Evolutionary conservation across 257 asterid species (phyloP).

Genomic region (Solanum corneliomulleri): DNA sequence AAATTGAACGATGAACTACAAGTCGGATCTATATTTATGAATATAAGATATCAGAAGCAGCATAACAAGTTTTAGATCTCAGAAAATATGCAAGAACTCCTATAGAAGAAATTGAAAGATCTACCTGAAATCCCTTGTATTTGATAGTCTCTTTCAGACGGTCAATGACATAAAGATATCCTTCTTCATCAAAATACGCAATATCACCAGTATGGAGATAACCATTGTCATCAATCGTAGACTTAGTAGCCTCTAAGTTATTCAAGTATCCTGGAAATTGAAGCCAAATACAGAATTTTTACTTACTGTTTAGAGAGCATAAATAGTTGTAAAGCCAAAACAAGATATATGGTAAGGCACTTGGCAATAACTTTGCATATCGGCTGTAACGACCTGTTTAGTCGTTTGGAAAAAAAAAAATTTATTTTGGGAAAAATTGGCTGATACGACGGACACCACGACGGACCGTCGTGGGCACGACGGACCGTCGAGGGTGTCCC

Average conservation of each 20-base stretch:
- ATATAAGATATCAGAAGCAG: not conserved
- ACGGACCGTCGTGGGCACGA: too few relatives aligned
- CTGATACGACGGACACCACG: too few relatives aligned
- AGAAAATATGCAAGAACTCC: not conserved
- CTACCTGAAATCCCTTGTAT: conserved; percentile 85
- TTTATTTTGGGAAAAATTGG: too few relatives aligned
- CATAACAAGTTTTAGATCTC: not conserved
- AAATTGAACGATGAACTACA: not conserved
- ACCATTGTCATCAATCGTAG: conserved; percentile 50
- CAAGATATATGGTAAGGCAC: not conserved
- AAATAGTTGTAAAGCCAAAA: not conserved
- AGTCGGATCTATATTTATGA: not conserved
- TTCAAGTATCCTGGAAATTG: conserved; percentile 52
- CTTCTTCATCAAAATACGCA: conserved; percentile 64
- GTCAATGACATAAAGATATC: conserved; percentile 57
- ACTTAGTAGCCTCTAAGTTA: conserved; percentile 42
- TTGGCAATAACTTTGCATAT: not conserved
- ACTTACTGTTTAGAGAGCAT: not conserved
- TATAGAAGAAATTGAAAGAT: not conserved
- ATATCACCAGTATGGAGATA: conserved; percentile 91
- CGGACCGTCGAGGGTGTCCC: too few relatives aligned
- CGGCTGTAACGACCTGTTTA: too few relatives aligned
- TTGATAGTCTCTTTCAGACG: conserved; percentile 83
- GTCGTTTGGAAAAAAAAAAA: too few relatives aligned
- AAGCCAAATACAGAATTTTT: not conserved